Conservation (phyloP, 768 basidiomycete genomes). For the Hygrocybe coccinea region DNA sequence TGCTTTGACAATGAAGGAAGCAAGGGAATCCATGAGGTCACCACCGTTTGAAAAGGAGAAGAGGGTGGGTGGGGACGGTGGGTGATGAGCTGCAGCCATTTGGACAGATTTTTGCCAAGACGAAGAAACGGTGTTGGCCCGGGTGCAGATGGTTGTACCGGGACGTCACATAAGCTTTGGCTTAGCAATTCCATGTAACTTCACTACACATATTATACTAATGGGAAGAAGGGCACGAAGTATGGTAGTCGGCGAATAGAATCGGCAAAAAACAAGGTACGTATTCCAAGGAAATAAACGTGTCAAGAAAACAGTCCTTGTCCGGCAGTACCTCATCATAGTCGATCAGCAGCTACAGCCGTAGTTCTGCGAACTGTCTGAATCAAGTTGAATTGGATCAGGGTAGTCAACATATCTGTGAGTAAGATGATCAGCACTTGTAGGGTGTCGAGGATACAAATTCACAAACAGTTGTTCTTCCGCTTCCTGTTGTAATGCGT, state of each 20-base stretch:
- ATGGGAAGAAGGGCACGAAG: neutral
- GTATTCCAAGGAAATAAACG: neutral
- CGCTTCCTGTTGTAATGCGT: constrained; percentile 93
- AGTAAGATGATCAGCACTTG: constrained; percentile 10
- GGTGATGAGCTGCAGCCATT: constrained; percentile 40
- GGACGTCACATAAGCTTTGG: neutral
- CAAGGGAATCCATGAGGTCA: constrained; percentile 61
- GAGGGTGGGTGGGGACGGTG: constrained; percentile 66
- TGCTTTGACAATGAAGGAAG: constrained; percentile 76
- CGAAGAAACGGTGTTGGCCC: neutral
- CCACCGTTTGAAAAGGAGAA: constrained; percentile 58
- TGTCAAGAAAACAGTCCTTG: neutral
- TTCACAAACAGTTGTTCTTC: constrained; percentile 83
- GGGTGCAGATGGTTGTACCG: neutral
- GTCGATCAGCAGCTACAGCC: constrained; percentile 77
- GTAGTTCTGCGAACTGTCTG: constrained; percentile 85
- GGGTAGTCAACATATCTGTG: constrained; percentile 95
- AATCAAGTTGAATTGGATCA: constrained; percentile 95
- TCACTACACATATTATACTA: neutral
- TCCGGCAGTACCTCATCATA: neutral
- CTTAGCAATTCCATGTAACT: neutral
- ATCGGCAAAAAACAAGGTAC: neutral
- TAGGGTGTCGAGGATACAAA: constrained; percentile 11
- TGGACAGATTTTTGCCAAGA: neutral
- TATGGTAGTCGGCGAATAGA: neutral